Conservation (phyloP, 164 flowering plant species). For the Brasenia schreberi region DNA sequence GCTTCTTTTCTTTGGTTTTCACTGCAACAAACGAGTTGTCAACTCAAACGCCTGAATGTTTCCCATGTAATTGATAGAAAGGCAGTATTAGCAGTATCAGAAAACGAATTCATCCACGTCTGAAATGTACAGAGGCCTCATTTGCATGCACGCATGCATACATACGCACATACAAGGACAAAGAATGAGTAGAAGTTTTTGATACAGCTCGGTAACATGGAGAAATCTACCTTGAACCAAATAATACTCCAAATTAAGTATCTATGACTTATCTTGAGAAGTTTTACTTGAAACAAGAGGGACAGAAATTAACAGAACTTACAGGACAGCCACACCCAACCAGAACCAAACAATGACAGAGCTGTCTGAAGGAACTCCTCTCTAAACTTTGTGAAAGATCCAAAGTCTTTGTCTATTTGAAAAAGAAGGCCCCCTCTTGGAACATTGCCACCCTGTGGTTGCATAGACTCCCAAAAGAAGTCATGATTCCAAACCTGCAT, state of each 20-base stretch:
- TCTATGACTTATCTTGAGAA: too few relatives aligned
- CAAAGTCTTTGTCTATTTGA: constrained; percentile 91
- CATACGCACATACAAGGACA: too few relatives aligned
- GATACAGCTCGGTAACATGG: too few relatives aligned
- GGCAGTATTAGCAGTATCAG: not conserved
- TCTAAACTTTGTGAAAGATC: constrained; percentile 61
- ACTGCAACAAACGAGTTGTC: constrained; percentile 28
- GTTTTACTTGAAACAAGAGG: too few relatives aligned
- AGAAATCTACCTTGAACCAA: too few relatives aligned
- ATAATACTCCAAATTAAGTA: too few relatives aligned
- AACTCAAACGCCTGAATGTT: not conserved
- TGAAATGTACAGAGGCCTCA: too few relatives aligned
- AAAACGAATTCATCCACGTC: not conserved
- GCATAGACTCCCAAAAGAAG: constrained; percentile 99
- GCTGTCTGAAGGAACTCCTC: constrained; percentile 65
- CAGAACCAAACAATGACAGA: constrained; percentile 68
- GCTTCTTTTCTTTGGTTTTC: constrained; percentile 60
- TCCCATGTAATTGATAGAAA: not conserved
- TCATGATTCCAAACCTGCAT: constrained; percentile 94
- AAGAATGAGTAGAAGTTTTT: too few relatives aligned
- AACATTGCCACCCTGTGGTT: constrained; percentile 77
- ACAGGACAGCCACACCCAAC: constrained; percentile 98
- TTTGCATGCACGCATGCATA: too few relatives aligned
- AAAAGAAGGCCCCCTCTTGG: constrained; percentile 64
- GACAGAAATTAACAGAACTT: constrained; percentile 13